Conservation (phyloP, 2,329 filamentous ascomycete species). For the Aspergillus bombycis region DNA sequence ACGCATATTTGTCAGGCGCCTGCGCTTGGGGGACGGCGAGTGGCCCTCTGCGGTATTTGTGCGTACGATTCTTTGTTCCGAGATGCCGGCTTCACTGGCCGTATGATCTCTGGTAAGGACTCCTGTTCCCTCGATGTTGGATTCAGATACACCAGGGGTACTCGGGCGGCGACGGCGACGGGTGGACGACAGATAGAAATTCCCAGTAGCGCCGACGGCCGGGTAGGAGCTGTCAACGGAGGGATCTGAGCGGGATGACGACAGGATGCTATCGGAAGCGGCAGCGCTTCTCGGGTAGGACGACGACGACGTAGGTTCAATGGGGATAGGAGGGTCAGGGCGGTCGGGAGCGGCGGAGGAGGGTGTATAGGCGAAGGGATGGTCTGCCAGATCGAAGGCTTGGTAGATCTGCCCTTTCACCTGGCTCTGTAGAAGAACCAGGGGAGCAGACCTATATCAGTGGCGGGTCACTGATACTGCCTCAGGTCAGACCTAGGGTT, state of each 20-base stretch:
- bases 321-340: conserved; percentile 62
- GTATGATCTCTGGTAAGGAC: conserved; percentile 27
- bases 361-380: conserved; percentile 58
- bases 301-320: conserved; percentile 52
- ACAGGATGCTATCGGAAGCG: conserved; percentile 28
- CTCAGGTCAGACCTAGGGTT: conserved; percentile 20
- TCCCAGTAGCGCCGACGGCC: conserved; percentile 17
- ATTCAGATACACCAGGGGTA: conserved; percentile 29
- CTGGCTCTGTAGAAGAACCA: conserved; percentile 50
- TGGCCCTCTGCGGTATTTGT: conserved; percentile 33
- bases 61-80: conserved; percentile 27
- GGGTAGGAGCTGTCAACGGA: conserved; percentile 12
- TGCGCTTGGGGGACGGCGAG: conserved; percentile 58
- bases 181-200: conserved; percentile 18
- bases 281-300: conserved; percentile 29
- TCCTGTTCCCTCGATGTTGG: conserved; percentile 23
- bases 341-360: conserved; percentile 70
- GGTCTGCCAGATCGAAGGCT: conserved; percentile 74
- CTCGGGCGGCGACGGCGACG: conserved; percentile 39
- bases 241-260: conserved; percentile 23
- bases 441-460: conserved; percentile 45
- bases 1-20: conserved; percentile 65
- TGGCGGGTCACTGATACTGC: conserved; percentile 34
- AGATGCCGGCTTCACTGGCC: conserved; percentile 31
- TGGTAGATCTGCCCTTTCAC: conserved; percentile 43